Evolutionary conservation across 352 stramenopile genomes (phyloP).

Genomic region (Pythium grandisporangium): DNA sequence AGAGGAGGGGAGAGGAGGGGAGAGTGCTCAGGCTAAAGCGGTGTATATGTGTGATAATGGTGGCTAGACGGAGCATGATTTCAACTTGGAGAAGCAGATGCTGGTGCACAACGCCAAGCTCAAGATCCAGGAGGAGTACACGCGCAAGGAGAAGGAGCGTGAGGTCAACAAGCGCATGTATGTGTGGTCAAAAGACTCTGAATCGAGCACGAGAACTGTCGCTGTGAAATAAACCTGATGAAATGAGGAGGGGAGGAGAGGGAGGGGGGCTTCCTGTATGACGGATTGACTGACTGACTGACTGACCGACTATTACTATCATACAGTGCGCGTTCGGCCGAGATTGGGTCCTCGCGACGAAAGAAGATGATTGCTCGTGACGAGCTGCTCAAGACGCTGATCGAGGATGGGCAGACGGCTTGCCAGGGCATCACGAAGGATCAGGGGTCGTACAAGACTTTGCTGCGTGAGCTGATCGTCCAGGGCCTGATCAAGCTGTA

Average conservation of each 20-base stretch:
- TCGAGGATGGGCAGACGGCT: conserved; percentile 51
- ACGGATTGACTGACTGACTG: too few relatives aligned
- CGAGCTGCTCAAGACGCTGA: conserved; percentile 81
- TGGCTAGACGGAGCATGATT: conserved; percentile 95
- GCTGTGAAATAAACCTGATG: too few relatives aligned
- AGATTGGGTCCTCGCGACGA: conserved; percentile 92
- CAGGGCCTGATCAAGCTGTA: conserved; percentile 98
- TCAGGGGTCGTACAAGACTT: conserved; percentile 87
- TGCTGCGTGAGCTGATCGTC: conserved; percentile 96
- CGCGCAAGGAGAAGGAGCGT: conserved; percentile 96
- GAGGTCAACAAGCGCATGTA: conserved; percentile 92
- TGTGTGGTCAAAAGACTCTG: conserved; percentile 3
- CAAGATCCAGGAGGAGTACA: conserved; percentile 96
- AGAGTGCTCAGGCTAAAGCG: not conserved
- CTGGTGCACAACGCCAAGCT: conserved; percentile 97
- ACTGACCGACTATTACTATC: too few relatives aligned
- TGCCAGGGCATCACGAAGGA: conserved; percentile 41
- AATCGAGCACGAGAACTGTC: not conserved
- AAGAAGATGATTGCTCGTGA: conserved; percentile 96
- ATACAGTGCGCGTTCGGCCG: conserved; percentile 80
- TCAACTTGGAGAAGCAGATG: conserved; percentile 99
- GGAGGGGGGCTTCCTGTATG: too few relatives aligned
- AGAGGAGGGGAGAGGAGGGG: not conserved
- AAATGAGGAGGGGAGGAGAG: too few relatives aligned
- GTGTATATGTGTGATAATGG: conserved; percentile 3